Conservation (phyloP, 1,284 basidiomycete species). For the Ceratobasidium sp. region DNA sequence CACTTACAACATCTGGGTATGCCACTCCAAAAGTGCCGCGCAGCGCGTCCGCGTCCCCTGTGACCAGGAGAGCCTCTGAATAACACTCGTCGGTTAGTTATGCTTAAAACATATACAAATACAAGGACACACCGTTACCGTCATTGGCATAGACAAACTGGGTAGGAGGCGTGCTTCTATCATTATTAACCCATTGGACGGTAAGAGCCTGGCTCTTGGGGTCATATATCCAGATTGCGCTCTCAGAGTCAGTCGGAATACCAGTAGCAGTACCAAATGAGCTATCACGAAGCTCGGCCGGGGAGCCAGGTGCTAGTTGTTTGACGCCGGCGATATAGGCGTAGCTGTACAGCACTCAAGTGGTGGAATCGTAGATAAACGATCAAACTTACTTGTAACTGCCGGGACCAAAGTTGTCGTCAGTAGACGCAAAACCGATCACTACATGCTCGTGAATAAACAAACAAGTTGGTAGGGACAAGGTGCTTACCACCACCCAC, state of each 20-base stretch:
- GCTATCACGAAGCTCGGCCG: background rate
- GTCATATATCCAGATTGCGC: conserved; percentile 43
- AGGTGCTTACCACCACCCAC: background rate
- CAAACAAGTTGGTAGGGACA: too few relatives aligned
- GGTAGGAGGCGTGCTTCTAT: background rate
- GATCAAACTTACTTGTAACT: background rate
- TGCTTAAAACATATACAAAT: too few relatives aligned
- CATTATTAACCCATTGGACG: conserved; percentile 44
- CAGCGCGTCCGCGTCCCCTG: background rate
- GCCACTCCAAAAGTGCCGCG: background rate
- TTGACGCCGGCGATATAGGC: background rate
- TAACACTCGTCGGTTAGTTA: background rate
- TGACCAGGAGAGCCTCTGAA: background rate
- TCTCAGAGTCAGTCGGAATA: background rate
- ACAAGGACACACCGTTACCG: background rate
- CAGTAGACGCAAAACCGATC: background rate
- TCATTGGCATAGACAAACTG: conserved; percentile 16
- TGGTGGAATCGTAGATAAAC: background rate
- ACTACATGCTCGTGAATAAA: background rate
- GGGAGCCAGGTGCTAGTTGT: conserved; percentile 4
- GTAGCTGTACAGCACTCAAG: background rate
- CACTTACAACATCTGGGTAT: conserved; percentile 28
- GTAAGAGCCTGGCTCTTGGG: conserved; percentile 27
- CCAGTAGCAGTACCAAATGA: conserved; percentile 11
- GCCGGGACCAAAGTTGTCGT: conserved; percentile 13